Base-by-base conservation (phyloP, 345 rosid genomes). In the Eucalyptus microcorys region DNA sequence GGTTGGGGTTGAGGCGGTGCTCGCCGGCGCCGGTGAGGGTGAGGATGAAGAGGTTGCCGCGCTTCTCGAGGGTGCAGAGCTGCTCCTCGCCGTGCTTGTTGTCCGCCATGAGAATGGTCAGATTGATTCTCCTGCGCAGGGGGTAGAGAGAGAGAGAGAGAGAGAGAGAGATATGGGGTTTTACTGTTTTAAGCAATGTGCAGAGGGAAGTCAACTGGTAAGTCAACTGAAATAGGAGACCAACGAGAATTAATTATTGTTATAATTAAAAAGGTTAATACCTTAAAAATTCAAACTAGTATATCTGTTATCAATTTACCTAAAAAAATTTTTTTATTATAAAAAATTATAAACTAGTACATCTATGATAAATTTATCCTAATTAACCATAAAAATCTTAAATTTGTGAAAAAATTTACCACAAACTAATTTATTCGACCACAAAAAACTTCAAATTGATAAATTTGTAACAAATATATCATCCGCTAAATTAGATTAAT, bases 11-110 rank as follows among this genome's bases (percentile, higher is more conserved):
- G 27, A 96, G 90, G 43, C 95, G 93, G 91, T 97, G 99, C 92
- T 95, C 92, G 59, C 92, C 94, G 57, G 91, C 90, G 88, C 97
- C 96, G 88, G 92, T 94, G 7, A 97, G 87, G 3, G 90, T 94
- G 11, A 96, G 90, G 71, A 92, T 9, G 90, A 93, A 95, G 93
- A 97, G 87, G 40, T 85, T 87, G 87, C 93, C 95, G 11, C 90
- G 92, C 79, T 94, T 94, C 94, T 93, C 94, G 49, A 96, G 59
- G 5, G 97, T 91, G 91, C 97, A 95, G 93, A 92, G 91, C 26
- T 89, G 85, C 87, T 49, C 47, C 22, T 52, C 86, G 30, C 86
- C 50, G 80, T 47, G 17, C 22, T 50, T 64, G 30, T 87, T 40
- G 64, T 34, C 49, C 88, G 11, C 30, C 57, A 71, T 68, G 86